Evolutionary conservation across 1,284 basidiomycete species (phyloP).

Genomic region (Trametes sp.): DNA sequence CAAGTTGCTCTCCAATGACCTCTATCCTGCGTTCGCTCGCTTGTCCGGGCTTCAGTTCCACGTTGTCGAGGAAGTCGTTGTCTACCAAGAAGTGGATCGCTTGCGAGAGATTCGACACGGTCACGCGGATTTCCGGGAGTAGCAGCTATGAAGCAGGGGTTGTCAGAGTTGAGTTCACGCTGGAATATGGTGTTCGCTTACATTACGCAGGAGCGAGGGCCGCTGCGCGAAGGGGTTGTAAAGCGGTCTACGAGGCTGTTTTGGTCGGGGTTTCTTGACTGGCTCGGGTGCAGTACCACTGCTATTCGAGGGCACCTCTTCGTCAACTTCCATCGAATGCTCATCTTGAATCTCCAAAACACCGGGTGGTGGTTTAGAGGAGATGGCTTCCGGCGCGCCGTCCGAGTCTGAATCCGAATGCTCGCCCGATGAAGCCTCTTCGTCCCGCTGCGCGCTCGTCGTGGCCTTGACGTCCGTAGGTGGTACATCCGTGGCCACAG

Average conservation of each 20-base stretch:
- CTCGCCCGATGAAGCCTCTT: constrained; percentile 13
- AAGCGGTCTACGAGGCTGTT: constrained; percentile 61
- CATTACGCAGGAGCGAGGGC: constrained; percentile 77
- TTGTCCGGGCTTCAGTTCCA: constrained; percentile 86
- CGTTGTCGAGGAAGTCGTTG: constrained; percentile 87
- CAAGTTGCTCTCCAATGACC: constrained; percentile 51
- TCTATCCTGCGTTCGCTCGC: constrained; percentile 74
- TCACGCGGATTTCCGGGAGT: constrained; percentile 87
- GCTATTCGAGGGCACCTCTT: neutral
- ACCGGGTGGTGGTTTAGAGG: constrained; percentile 58
- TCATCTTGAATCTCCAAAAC: neutral
- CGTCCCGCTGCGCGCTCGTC: neutral
- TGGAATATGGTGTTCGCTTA: constrained; percentile 47
- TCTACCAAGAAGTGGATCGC: constrained; percentile 92
- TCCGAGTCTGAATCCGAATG: constrained; percentile 46
- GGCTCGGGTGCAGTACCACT: constrained; percentile 9
- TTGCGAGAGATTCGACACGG: constrained; percentile 92
- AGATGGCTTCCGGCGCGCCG: constrained; percentile 64
- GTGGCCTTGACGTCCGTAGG: neutral
- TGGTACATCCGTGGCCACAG: neutral
- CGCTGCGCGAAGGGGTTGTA: constrained; percentile 75
- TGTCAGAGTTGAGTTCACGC: neutral
- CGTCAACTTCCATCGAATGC: constrained; percentile 18
- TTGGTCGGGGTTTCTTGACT: constrained; percentile 43
- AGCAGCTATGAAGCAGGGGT: constrained; percentile 66